Base-by-base conservation (phyloP, 129 eudicot genomes). In the Centaurea solstitialis region DNA sequence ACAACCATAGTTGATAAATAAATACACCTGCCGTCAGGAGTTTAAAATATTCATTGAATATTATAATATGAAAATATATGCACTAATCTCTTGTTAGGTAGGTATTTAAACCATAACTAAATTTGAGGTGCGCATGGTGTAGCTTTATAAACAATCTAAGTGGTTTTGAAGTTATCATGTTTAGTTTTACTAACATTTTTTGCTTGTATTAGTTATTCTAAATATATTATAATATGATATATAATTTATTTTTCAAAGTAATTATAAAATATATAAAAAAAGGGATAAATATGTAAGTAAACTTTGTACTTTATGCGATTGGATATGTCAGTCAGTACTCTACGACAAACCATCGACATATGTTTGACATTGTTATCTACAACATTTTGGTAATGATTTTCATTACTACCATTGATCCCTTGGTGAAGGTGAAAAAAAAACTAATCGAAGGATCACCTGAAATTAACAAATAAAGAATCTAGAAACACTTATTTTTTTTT, bases 81-180 rank as follows among this genome's bases (percentile, higher is more conserved):
- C 6, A n/a, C 6, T 57, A n/a, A 53, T 62, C 12, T 62, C 28
- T 8, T 62, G 24, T 64, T 18, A 9, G 68, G 26, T 7, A 6
- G 22, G 68, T 64, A 64, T 64, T 21, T 64, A 64, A 64, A 8
- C 12, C 68, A 64, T 64, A 64, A 64, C 68, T 64, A 64, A 64
- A 18, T 64, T 64, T 64, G 30, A 64, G 68, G 68, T 64, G 68
- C 13, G 30, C 9, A 64, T 64, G 68, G 68, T 20, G 68, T 64
- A 17, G 68, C 68, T 64, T 64, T 64, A 64, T 64, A 64, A 64
- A 64, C 68, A 59, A 59, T 59, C 66, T 59, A 59, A 59, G 23
- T 17, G 23, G 66, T 59, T 59, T 17, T 18, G 22, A 59, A 12
- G 62, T 6, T 50, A 12, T 50, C 18, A 17, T 50, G 20, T 50